Conservation (phyloP, 208 protist genomes). For the Trypanosoma mega region DNA sequence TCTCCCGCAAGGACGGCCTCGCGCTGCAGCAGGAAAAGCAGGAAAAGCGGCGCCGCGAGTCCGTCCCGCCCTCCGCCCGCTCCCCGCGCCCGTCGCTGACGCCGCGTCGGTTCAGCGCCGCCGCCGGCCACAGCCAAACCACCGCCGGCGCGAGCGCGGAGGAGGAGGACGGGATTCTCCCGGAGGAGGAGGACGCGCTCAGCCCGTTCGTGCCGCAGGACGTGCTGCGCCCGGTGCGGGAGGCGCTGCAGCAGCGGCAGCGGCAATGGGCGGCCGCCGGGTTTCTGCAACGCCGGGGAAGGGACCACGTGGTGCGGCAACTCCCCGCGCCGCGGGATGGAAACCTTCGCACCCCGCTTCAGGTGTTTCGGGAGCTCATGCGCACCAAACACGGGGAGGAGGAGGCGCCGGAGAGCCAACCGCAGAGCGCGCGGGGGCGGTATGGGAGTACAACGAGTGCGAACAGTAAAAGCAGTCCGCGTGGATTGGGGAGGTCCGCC, state of each 20-base stretch:
- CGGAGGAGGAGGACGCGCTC: slow-evolving; percentile 77
- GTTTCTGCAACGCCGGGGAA: slow-evolving; percentile 46
- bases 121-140: too few relatives aligned
- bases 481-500: slow-evolving; percentile 4
- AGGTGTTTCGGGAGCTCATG: slow-evolving; percentile 78
- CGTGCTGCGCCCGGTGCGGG: slow-evolving; percentile 50
- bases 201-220: slow-evolving; percentile 51
- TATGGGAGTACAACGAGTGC: slow-evolving; percentile 10
- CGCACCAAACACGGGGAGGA: slow-evolving; percentile 52
- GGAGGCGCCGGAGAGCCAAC: slow-evolving; percentile 14
- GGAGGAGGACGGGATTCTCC: slow-evolving; percentile 29
- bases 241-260: slow-evolving; percentile 46
- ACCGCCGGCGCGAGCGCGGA: slow-evolving; percentile 39
- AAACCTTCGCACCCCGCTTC: slow-evolving; percentile 66
- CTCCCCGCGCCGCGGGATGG: slow-evolving; percentile 65
- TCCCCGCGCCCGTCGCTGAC: too few relatives aligned
- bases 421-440: slow-evolving; percentile 12
- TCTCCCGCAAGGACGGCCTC: slow-evolving; percentile 56
- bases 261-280: slow-evolving; percentile 36
- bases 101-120: too few relatives aligned
- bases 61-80: too few relatives aligned
- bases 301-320: slow-evolving; percentile 42
- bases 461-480: slow-evolving; percentile 2
- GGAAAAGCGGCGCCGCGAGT: slow-evolving; percentile 33
- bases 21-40: slow-evolving; percentile 48